phyloP scores from a whole-genome alignment of 1,284 basidiomycete species.

The Pseudozyma flocculosa region DNA sequence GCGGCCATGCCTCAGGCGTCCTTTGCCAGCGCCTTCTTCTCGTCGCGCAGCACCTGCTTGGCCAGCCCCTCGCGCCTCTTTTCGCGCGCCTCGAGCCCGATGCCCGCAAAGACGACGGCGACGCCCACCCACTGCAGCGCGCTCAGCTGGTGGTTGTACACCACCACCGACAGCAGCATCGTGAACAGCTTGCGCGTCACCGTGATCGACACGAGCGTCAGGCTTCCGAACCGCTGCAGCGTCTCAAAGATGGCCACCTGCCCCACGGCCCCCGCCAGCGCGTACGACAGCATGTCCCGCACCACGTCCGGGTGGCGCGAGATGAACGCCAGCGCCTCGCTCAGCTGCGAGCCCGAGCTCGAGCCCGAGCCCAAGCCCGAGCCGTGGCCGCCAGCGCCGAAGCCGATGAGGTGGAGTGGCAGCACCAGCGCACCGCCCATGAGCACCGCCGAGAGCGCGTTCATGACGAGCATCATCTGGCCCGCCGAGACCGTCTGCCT shows the following conservation, averaged over 20 bases:
- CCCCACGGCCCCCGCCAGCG: slow-evolving; percentile 85
- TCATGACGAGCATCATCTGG: slow-evolving; percentile 99
- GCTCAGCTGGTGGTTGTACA: slow-evolving; percentile 85
- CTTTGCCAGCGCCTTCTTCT: slow-evolving; percentile 28
- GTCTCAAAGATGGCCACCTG: slow-evolving; percentile 99
- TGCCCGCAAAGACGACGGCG: slow-evolving; percentile 84
- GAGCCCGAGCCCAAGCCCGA: not conserved
- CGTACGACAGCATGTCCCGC: slow-evolving; percentile 78
- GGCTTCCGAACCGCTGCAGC: slow-evolving; percentile 87
- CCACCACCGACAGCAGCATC: slow-evolving; percentile 90
- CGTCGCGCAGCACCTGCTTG: slow-evolving; percentile 20
- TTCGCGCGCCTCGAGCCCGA: slow-evolving; percentile 82
- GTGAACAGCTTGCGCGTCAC: slow-evolving; percentile 94
- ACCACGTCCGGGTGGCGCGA: slow-evolving; percentile 75
- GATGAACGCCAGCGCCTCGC: slow-evolving; percentile 65
- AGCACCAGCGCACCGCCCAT: slow-evolving; percentile 60
- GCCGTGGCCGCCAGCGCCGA: slow-evolving; percentile 42
- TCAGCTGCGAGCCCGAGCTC: slow-evolving; percentile 16
- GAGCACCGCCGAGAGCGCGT: slow-evolving; percentile 65
- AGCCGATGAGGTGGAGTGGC: slow-evolving; percentile 62
- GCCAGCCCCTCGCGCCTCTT: slow-evolving; percentile 37
- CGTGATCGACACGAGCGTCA: slow-evolving; percentile 66
- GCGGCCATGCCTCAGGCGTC: slow-evolving; percentile 13
- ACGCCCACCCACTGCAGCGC: slow-evolving; percentile 88
- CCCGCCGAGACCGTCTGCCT: slow-evolving; percentile 73